phyloP scores from a whole-genome alignment of 495 filamentous ascomycete genomes.

The Neurospora pannonica region DNA sequence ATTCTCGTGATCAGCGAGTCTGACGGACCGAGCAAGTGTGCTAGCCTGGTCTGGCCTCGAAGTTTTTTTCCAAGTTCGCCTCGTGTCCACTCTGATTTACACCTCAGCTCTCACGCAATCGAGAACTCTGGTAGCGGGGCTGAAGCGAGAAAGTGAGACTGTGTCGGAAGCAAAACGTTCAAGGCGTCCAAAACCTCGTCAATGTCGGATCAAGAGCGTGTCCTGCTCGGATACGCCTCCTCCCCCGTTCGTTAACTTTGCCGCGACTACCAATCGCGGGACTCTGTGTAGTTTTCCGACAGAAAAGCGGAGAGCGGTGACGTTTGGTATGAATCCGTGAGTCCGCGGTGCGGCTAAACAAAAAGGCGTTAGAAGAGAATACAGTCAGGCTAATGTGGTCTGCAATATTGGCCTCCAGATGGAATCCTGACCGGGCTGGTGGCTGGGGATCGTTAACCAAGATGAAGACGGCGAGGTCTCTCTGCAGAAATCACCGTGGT shows the following conservation, averaged over 20 bases:
- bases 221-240: background rate
- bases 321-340: background rate
- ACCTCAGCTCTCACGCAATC: background rate
- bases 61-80: background rate
- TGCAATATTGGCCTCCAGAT: background rate
- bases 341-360: slow-evolving; percentile 20
- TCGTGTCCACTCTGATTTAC: background rate
- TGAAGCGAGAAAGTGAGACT: background rate
- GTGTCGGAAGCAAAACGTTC: background rate
- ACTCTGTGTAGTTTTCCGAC: slow-evolving; percentile 10
- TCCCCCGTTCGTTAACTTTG: background rate
- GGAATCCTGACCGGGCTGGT: slow-evolving; percentile 2
- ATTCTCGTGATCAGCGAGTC: background rate
- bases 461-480: background rate
- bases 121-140: background rate
- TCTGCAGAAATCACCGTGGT: background rate
- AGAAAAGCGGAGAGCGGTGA: slow-evolving; percentile 2
- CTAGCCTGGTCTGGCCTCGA: background rate
- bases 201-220: background rate
- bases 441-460: slow-evolving; percentile 5
- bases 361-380: slow-evolving; percentile 6
- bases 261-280: slow-evolving; percentile 15
- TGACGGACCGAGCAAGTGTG: background rate
- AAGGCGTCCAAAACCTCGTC: background rate
- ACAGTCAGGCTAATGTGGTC: background rate